Evolutionary conservation across 495 filamentous ascomycete genomes (phyloP).

Genomic region (Aspergillus wentii): DNA sequence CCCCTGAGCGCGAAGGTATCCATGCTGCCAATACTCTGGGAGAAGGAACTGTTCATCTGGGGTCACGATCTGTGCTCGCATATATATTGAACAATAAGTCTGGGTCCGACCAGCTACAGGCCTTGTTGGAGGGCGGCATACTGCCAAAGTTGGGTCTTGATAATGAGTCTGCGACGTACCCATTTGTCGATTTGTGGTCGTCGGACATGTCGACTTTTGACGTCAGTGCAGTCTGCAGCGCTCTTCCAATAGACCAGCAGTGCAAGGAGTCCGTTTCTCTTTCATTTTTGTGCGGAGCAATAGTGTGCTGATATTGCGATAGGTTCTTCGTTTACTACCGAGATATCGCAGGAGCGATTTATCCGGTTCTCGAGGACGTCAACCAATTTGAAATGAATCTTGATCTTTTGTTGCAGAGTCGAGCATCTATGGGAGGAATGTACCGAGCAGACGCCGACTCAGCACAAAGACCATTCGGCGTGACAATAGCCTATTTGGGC

Average conservation of each 20-base stretch:
- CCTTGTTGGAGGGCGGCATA: conserved; percentile 69
- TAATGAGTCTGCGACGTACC: conserved; percentile 77
- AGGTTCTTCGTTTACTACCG: conserved; percentile 74
- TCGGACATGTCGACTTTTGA: conserved; percentile 65
- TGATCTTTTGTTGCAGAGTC: conserved; percentile 61
- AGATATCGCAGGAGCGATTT: conserved; percentile 78
- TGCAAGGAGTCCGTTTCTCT: conserved; percentile 56
- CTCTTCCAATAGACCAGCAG: conserved; percentile 62
- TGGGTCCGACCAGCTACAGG: conserved; percentile 60
- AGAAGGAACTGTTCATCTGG: conserved; percentile 53
- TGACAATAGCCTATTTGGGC: conserved; percentile 61
- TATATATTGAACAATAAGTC: conserved; percentile 56
- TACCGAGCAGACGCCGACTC: conserved; percentile 31
- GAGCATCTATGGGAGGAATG: conserved; percentile 45
- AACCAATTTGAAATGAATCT: conserved; percentile 65
- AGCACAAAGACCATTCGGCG: conserved; percentile 45
- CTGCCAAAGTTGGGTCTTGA: conserved; percentile 77
- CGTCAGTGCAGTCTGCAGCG: conserved; percentile 62
- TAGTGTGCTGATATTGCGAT: conserved; percentile 1
- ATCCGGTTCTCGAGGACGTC: conserved; percentile 72
- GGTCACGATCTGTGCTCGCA: conserved; percentile 55
- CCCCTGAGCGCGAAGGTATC: conserved; percentile 48
- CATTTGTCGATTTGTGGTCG: conserved; percentile 62
- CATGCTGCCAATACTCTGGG: conserved; percentile 50
- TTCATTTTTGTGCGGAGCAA: not conserved